These are phyloP conservation scores for Durotheca rogersii DNA, from an alignment of 495 filamentous ascomycete species.

Conservation along the genomic window DNA sequence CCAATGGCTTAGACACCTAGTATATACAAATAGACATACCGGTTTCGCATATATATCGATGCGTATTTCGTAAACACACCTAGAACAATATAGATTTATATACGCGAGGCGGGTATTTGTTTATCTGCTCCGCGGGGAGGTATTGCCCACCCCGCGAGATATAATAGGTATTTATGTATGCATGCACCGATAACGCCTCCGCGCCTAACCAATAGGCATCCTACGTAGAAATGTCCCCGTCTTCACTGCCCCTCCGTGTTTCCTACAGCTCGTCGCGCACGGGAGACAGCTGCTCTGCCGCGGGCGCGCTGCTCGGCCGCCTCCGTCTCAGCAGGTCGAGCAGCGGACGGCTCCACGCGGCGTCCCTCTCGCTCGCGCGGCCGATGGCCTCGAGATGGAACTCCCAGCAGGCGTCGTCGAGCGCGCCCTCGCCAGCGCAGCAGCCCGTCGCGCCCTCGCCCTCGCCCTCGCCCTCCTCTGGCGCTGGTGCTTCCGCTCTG, in stretches of 20 bases:
- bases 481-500: no score
- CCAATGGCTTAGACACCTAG: no score
- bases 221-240: background rate
- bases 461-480: no score
- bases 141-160: no score
- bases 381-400: conserved; percentile 38
- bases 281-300: background rate
- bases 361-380: conserved; percentile 2
- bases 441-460: conserved; percentile 34
- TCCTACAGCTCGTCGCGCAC: conserved; percentile 25
- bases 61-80: no score
- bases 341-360: conserved; percentile 27
- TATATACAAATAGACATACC: no score
- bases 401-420: conserved; percentile 43
- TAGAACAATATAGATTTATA: no score
- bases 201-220: no score
- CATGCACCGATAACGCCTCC: background rate
- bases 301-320: background rate
- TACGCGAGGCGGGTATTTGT: background rate
- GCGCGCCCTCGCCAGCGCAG: background rate
- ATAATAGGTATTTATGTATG: background rate
- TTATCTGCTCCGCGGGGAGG: no score
- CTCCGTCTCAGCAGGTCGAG: conserved; percentile 20
- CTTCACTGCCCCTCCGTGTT: background rate
- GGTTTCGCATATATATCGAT: no score